Evolutionary conservation across 2,329 filamentous ascomycete species (phyloP), one percentile per base, ranked within the genome.

Genomic region (Scytalidium lignicola): DNA sequence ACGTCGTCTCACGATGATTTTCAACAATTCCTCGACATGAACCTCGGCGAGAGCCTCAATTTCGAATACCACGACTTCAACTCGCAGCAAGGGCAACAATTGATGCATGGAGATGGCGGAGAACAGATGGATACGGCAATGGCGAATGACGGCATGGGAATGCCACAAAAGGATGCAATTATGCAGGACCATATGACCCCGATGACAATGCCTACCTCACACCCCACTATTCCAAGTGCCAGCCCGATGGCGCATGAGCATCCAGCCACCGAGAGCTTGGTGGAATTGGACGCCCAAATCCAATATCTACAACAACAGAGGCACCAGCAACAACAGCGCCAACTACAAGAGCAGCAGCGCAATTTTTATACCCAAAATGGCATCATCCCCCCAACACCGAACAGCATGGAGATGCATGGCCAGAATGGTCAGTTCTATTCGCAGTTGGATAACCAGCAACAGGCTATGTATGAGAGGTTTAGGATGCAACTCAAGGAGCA

Each of bases 361-460:
- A 75, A 74, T 48, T 80, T 75, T 60, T 83, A 77, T 59, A 65
- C 70, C 8, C 74, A 79, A 51, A 76, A 75, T 54, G 74, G 77
- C 51, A 82, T 86, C 46, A 79, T 90, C 7, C 88, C 88, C 5
- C 87, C 87, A 2, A 93, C 88, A 13, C 88, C 88, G 0, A 88
- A 87, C 64, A 92, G 88, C 63, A 75, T 90, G 21, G 87, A 92
- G 62, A 80, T 92, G 68, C 83, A 86, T 57, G 65, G 79, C 72
- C 61, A 80, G 59, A 73, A 57, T 65, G 39, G 32, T 17, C 79
- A 80, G 49, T 83, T 74, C 56, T 90, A 84, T 62, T 73, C 81
- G 37, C 75, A 79, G 48, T 73, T 75, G 47, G 61, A 65, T 50
- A 63, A 37, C 5, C 76, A 81, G 55, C 76, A 81, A 43, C 78